phyloP scores from a whole-genome alignment of 2,329 filamentous ascomycete species.

The Chaetomiaceae sp. region DNA sequence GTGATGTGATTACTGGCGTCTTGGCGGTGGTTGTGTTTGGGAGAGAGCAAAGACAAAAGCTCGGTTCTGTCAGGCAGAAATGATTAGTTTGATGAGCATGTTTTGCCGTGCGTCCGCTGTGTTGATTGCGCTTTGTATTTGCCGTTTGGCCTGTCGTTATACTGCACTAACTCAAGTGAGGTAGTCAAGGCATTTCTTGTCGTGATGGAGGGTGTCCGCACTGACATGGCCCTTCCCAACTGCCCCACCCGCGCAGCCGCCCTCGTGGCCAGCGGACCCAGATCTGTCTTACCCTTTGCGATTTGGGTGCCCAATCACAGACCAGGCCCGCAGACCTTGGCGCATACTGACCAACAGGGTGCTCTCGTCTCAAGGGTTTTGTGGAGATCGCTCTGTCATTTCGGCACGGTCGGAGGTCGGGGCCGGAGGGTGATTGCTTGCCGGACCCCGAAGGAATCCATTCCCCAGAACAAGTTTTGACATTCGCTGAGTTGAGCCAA shows the following conservation, averaged over 20 bases:
- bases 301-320: not conserved
- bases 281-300: not conserved
- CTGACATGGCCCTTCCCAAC: too few species aligned
- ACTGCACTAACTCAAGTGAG: too few species aligned
- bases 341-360: not conserved
- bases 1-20: conserved; percentile 11
- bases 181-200: too few species aligned
- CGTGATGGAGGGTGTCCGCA: too few species aligned
- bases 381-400: not conserved
- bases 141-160: too few species aligned
- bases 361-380: not conserved
- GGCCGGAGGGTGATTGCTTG: not conserved
- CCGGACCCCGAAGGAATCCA: not conserved
- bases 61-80: conserved; percentile 2
- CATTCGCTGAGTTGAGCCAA: too few species aligned
- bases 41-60: conserved; percentile 7
- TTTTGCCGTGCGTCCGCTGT: not conserved
- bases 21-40: conserved; percentile 3
- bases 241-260: too few species aligned
- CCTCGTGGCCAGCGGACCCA: too few species aligned
- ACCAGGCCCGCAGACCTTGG: not conserved
- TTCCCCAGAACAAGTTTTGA: not conserved
- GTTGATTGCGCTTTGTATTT: too few species aligned
- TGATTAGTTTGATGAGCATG: not conserved
- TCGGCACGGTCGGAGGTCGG: conserved; percentile 6